Base-by-base conservation (phyloP, 352 stramenopile genomes). In the Pilasporangium apinafurcum region DNA sequence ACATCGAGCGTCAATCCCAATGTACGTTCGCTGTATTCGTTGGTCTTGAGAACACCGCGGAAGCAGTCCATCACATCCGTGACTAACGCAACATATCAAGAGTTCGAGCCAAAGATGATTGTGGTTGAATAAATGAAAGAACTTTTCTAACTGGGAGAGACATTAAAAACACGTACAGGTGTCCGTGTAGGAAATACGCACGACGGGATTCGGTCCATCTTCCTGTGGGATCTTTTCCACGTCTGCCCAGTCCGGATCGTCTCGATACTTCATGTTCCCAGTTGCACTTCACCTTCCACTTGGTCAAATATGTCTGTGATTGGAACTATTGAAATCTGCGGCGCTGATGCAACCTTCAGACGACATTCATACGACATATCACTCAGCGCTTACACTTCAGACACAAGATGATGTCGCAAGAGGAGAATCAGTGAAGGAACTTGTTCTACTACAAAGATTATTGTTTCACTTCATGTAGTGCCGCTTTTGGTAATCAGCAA, bases 61-160 rank as follows among this genome's bases (percentile, higher is more conserved):
- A 99, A 96, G 51, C 96, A 97, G 65, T 97, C 84, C 79, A 98
- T 98, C 1, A 93, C 65, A 27, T 92, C 71, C 33, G 47, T 76
- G 56, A 95, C 82, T 95, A 39, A 39, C 3, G 13, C n/a, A 8
- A 13, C 36, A 38, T 13, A 8, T 16, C 26, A 9, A 39, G 17
- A 53, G 16, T 18, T 39, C 8, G 3, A 28, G 22, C 18, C 30
- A 30, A 12, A 48, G 20, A 51, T 10, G 17, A 16, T 16, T 21
- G 48, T 17, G 22, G 24, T 3, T 9, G 4, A 37, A 16, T 22
- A 18, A 30, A 14, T 22, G 30, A 37, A 16, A 35, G 36, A 28
- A 5, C n/a, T 3, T 35, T 10, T 12, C 8, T 28, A 13, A 41
- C 40, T 10, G 37, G 30, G 7, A 28, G 24, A 26, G 5, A 44